phyloP scores from a whole-genome alignment of 345 rosid species.

The Citrus trifoliata region DNA sequence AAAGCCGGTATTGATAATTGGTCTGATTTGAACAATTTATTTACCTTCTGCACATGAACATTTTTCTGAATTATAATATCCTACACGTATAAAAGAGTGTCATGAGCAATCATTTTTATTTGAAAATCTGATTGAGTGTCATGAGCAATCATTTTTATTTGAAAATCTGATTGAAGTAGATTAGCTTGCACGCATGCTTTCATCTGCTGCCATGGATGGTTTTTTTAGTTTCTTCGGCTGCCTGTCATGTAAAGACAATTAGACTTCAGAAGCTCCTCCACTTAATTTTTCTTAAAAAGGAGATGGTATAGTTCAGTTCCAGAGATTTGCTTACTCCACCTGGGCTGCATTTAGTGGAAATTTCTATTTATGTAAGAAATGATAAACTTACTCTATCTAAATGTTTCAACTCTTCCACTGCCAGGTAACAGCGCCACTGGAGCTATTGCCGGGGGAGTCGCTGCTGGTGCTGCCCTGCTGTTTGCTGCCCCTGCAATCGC shows the following conservation, averaged over 20 bases:
- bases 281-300: background rate
- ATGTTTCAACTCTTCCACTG: conserved; percentile 15
- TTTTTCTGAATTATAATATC: background rate
- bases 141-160: too few species aligned
- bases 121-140: background rate
- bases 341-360: background rate
- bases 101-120: background rate
- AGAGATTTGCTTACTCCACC: background rate
- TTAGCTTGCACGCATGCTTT: background rate
- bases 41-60: background rate
- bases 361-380: background rate
- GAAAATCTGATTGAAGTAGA: background rate
- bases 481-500: conserved; percentile 92
- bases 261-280: background rate
- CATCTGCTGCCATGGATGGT: background rate
- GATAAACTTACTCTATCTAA: background rate
- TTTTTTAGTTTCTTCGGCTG: too few species aligned
- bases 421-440: conserved; percentile 68
- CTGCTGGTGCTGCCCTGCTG: conserved; percentile 92
- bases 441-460: conserved; percentile 96
- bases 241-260: too few species aligned
- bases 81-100: background rate
- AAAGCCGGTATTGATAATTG: background rate
- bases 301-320: background rate
- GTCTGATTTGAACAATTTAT: background rate